phyloP scores from a whole-genome alignment of 1,284 basidiomycete species.

The Exsudoporus floridanus region DNA sequence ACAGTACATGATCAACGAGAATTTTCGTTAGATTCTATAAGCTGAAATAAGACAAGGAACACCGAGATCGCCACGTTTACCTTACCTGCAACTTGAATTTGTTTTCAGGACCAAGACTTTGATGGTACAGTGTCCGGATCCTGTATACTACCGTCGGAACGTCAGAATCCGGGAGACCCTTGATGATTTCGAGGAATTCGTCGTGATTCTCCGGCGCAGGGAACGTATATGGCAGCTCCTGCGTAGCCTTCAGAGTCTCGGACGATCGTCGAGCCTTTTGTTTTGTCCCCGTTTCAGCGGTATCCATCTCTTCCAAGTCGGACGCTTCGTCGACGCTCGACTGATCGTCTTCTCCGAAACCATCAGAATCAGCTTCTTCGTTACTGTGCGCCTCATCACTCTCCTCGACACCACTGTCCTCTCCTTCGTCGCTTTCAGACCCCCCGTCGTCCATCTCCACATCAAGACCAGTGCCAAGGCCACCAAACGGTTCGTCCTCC shows the following conservation, averaged over 20 bases:
- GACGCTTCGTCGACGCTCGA: conserved; percentile 36
- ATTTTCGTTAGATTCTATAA: conserved; percentile 71
- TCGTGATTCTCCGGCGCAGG: conserved; percentile 85
- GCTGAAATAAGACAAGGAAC: conserved; percentile 2
- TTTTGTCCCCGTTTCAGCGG: conserved; percentile 40
- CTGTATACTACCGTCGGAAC: conserved; percentile 86
- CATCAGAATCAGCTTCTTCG: conserved; percentile 39
- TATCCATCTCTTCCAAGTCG: conserved; percentile 42
- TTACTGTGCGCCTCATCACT: conserved; percentile 43
- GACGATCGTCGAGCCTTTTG: conserved; percentile 33
- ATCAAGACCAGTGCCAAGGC: conserved; percentile 53
- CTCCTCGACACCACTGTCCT: conserved; percentile 56
- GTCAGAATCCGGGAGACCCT: conserved; percentile 67
- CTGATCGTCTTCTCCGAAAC: conserved; percentile 38
- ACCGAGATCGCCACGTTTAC: conserved; percentile 3
- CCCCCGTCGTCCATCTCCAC: conserved; percentile 22
- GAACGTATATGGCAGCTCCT: conserved; percentile 90
- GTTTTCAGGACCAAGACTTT: conserved; percentile 88
- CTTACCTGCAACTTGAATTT: conserved; percentile 86
- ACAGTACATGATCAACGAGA: conserved; percentile 90
- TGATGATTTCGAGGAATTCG: conserved; percentile 83
- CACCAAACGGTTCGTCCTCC: conserved; percentile 50
- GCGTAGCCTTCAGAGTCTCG: conserved; percentile 32
- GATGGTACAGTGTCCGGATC: conserved; percentile 88
- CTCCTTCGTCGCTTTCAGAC: conserved; percentile 34